These are phyloP conservation scores for Sechiopsis laciniata DNA, from an alignment of 306 rosid species.

Conservation along the genomic window DNA sequence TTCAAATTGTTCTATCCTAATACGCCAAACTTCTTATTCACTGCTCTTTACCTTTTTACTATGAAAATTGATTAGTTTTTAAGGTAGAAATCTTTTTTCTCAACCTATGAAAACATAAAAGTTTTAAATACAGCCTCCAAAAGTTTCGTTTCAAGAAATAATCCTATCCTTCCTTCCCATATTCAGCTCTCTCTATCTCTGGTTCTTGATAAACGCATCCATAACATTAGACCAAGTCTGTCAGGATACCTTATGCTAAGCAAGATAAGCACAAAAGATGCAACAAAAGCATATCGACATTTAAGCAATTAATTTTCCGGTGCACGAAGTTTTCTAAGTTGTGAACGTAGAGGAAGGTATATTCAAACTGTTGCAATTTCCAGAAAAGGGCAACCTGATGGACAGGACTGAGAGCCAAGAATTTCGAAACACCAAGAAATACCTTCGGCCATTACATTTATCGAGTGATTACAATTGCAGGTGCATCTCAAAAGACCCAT, in stretches of 20 bases:
- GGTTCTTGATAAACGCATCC: background rate
- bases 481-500: background rate
- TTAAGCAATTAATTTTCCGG: too few species aligned
- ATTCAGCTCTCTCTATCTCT: background rate
- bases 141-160: background rate
- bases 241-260: background rate
- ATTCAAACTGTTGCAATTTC: background rate
- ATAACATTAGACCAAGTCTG: background rate
- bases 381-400: background rate
- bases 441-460: background rate
- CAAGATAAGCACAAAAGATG: constrained; percentile 13
- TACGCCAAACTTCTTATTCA: background rate
- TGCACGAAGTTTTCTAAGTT: constrained; percentile 14
- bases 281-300: constrained; percentile 4
- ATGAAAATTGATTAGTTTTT: background rate
- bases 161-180: background rate
- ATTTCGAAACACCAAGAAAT: background rate
- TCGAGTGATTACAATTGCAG: background rate
- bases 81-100: background rate
- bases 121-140: background rate
- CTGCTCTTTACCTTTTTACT: background rate
- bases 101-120: background rate
- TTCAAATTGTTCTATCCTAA: background rate
- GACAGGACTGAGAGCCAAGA: background rate
- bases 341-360: background rate